Percentiles rank a stretch among this genome's conserved stretches.
These are phyloP conservation scores for Alternaria sp. DNA, from an alignment of 2,329 filamentous ascomycete species.

Conservation along the genomic window DNA sequence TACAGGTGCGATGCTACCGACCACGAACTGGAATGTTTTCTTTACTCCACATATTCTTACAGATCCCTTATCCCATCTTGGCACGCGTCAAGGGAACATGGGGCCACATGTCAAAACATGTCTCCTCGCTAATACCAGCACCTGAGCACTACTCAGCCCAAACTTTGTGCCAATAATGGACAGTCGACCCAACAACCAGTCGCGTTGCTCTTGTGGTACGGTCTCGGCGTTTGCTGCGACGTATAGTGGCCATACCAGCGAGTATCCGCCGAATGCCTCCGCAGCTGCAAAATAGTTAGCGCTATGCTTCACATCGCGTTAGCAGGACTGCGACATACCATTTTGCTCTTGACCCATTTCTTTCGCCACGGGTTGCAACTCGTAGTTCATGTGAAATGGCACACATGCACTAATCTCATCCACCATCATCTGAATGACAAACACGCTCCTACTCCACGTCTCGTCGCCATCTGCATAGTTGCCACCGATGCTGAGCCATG, in stretches of 20 bases:
- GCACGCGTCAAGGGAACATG: slow-evolving; percentile 37
- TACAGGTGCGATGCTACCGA: background rate
- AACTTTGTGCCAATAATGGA: slow-evolving; percentile 46
- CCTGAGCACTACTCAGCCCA: slow-evolving; percentile 45
- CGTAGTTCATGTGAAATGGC: slow-evolving; percentile 49
- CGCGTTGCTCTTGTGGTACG: slow-evolving; percentile 43
- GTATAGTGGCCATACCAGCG: slow-evolving; percentile 51
- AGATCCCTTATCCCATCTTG: background rate
- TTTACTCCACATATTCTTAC: background rate
- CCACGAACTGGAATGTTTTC: background rate
- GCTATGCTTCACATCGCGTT: background rate
- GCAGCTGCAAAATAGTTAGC: slow-evolving; percentile 36
- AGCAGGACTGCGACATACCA: slow-evolving; percentile 27
- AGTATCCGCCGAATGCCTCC: slow-evolving; percentile 49
- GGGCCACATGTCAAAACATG: slow-evolving; percentile 47
- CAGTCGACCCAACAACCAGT: slow-evolving; percentile 48
- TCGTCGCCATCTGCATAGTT: slow-evolving; percentile 14
- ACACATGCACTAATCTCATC: slow-evolving; percentile 50
- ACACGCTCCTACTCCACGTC: slow-evolving; percentile 28
- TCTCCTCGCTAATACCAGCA: slow-evolving; percentile 42
- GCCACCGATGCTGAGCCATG: slow-evolving; percentile 31
- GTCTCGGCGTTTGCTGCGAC: slow-evolving; percentile 47
- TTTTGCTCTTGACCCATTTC: slow-evolving; percentile 43
- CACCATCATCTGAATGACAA: slow-evolving; percentile 46
- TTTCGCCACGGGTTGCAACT: slow-evolving; percentile 44